A percentile compares a stretch with the other conserved stretches of the same genome.
Conservation (phyloP, 495 filamentous ascomycete species). For the Podospora appendiculata region DNA sequence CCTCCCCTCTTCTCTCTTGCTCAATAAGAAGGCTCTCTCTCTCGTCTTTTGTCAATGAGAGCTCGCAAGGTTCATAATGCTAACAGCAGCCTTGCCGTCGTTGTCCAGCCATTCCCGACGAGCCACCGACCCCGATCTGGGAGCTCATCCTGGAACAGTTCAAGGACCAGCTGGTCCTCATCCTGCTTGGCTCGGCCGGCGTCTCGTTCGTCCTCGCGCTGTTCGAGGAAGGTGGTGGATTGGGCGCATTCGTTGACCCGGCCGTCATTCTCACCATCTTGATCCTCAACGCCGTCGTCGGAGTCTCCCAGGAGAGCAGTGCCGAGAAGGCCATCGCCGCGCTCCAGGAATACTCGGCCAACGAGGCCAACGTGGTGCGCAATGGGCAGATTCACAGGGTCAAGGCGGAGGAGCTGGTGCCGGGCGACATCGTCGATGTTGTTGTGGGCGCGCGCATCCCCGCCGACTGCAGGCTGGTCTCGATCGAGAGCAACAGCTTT, state of each 20-base stretch:
- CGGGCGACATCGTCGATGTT: slow-evolving; percentile 85
- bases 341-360: slow-evolving; percentile 97
- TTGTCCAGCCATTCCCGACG: slow-evolving; percentile 76
- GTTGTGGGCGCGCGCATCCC: slow-evolving; percentile 91
- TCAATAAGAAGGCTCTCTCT: no score
- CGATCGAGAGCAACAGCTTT: slow-evolving; percentile 96
- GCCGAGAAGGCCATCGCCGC: slow-evolving; percentile 98
- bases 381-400: slow-evolving; percentile 66
- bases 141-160: slow-evolving; percentile 96
- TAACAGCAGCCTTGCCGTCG: not conserved
- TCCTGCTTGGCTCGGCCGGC: slow-evolving; percentile 86
- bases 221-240: slow-evolving; percentile 86
- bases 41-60: not conserved
- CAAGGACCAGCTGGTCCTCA: slow-evolving; percentile 97
- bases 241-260: slow-evolving; percentile 98
- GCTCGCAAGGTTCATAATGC: slow-evolving; percentile 2
- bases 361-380: slow-evolving; percentile 89
- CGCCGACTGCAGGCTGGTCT: slow-evolving; percentile 87
- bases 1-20: slow-evolving; percentile 1
- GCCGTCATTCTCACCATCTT: slow-evolving; percentile 95
- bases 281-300: slow-evolving; percentile 92
- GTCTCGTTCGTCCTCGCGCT: slow-evolving; percentile 91
- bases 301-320: slow-evolving; percentile 96
- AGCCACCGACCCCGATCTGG: slow-evolving; percentile 96
- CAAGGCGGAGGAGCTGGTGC: slow-evolving; percentile 92